Evolutionary conservation across 129 eudicot genomes (phyloP), one percentile per base, ranked within the genome.

Genomic region (Lactuca saligna): DNA sequence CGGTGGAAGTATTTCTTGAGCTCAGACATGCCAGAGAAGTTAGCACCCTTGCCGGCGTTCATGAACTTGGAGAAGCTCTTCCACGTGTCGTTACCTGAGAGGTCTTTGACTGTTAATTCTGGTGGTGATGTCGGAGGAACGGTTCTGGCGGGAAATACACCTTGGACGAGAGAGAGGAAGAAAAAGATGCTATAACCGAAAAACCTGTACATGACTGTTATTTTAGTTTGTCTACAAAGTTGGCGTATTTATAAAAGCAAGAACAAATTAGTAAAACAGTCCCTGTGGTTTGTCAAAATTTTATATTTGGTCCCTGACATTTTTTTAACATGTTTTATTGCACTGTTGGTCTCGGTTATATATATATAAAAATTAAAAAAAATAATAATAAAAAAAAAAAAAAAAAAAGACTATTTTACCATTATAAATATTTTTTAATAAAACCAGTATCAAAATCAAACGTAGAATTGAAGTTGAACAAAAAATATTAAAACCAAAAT

Each of bases 1-100:
- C 90, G 87, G 31, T 75, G 82, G 79, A 90, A 87, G 79, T 90
- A 90, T 58, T 72, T 74, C 69, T 87, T 90, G 69, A 90, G 88
- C 77, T 82, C 87, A 2, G 91, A 71, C 65, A 90, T 82, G 31
- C 97, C 97, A 54, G 82, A 34, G 66, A 84, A 72, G 15, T 62
- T 69, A 75, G 74, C 79, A 34, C 97, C 97, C 16, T 82, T 89
- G 3, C 80, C 86, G 75, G 85, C 85, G 78, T 86, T 86, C n/a
- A 74, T 29, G 49, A 91, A 77, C 38, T 74, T 85, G 0, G 80
- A 57, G 51, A 91, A 85, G 48, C 48, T 57, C 65, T 70, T 80
- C 96, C 98, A 91, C 81, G 90, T 79, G 82, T 56, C 51, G 83
- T 69, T 75, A 0, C 8, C 54, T 9, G 63, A 35, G 42, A 61